A percentile compares a stretch with the other conserved stretches of the same genome.
phyloP scores from a whole-genome alignment of 257 asterid species.

The Solanum tacnaense region DNA sequence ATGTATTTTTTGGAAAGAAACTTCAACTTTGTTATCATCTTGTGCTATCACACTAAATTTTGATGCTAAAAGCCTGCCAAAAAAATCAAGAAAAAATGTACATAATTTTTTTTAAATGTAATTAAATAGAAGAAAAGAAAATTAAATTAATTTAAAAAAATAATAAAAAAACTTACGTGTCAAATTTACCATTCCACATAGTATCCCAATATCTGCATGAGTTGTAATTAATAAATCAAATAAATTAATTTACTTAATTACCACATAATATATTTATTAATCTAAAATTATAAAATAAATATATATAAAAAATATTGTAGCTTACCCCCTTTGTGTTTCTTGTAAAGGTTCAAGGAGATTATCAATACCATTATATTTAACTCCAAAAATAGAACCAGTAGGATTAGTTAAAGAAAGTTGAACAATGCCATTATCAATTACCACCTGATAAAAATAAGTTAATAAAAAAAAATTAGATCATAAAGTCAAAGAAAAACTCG shows the following conservation, averaged over 20 bases:
- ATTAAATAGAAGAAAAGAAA: neutral
- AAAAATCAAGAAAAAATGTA: neutral
- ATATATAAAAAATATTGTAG: no score
- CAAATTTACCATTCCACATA: conserved; percentile 9
- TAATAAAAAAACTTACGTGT: conserved; percentile 2
- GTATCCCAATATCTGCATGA: conserved; percentile 25
- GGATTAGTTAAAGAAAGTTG: conserved; percentile 13
- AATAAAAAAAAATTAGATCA: neutral
- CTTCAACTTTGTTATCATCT: conserved; percentile 13
- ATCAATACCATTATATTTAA: conserved; percentile 5
- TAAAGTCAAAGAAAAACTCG: neutral
- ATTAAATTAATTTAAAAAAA: neutral
- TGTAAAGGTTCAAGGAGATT: conserved; percentile 4
- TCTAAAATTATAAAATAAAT: neutral
- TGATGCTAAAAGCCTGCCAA: conserved; percentile 14
- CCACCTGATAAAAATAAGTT: conserved; percentile 8
- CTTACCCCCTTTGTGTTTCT: conserved; percentile 18
- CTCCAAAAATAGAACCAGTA: conserved; percentile 3
- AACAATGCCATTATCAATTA: conserved; percentile 14
- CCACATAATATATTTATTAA: no score
- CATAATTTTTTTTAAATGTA: neutral
- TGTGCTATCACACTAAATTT: conserved; percentile 11
- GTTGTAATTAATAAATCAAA: neutral
- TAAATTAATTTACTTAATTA: neutral
- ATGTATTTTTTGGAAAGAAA: conserved; percentile 26